Evolutionary conservation across 306 rosid species (phyloP), one percentile per base, ranked within the genome.

Genomic region (Corylus americana): DNA sequence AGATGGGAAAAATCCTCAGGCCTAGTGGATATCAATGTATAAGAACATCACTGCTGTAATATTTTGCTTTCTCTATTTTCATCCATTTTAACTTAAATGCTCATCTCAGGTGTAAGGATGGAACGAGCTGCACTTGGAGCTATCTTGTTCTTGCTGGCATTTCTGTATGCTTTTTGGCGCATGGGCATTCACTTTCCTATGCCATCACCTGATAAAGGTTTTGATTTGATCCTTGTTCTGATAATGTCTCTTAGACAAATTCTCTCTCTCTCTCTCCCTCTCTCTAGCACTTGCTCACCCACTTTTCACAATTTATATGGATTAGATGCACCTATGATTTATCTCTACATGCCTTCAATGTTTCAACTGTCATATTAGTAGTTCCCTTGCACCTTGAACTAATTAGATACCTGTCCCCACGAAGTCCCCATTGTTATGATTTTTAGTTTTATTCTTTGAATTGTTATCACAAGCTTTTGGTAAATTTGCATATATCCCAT

Each of bases 181-280:
- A 93, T 91, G 97, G 99, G 99, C 17, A 89, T 95, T 86, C 99
- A 95, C 88, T 95, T 95, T 74, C 98, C 98, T 0, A 95, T 91
- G 99, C 98, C 99, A 31, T 91, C 97, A 0, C 97, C 97, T 55
- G 93, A 91, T 70, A 93, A 87, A 82, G 99, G 97, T 89, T 68
- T 55, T 77, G 42, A n/a, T 48, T 55, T 53, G 62, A 37, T 39
- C 45, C 70, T 45, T 74, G 7, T 74, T 51, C 9, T 18, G 68
- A 71, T 39, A 61, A 35, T 63, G 20, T 55, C 42, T 31, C 42
- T 6, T 22, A 61, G 76, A 35, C 37, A 6, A 22, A 31, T 59
- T 69, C 62, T 44, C 25, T 35, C 47, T 77, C 8, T 22, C 25
- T 22, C 25, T 22, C 25, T 22, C 39, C 4, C 42, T 76, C 7